These are phyloP conservation scores for Podaxis rugospora DNA, from an alignment of 768 basidiomycete species.

Conservation along the genomic window DNA sequence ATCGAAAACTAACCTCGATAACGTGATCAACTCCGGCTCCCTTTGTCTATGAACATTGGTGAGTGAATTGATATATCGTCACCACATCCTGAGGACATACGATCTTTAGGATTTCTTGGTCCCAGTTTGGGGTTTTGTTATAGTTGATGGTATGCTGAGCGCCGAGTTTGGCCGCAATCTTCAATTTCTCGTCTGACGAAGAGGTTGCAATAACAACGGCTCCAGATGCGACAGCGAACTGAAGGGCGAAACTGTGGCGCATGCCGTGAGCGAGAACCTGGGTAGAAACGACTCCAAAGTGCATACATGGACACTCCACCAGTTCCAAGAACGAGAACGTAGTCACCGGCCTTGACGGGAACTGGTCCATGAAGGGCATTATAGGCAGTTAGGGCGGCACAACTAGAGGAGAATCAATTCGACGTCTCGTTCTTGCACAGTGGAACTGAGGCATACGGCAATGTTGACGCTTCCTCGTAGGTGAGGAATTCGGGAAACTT, in stretches of 20 bases:
- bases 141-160: constrained; percentile 60
- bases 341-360: constrained; percentile 54
- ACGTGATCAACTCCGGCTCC: constrained; percentile 35
- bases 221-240: constrained; percentile 59
- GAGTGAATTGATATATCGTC: not conserved
- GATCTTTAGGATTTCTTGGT: constrained; percentile 41
- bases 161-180: constrained; percentile 47
- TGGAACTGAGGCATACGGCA: constrained; percentile 39
- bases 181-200: constrained; percentile 60
- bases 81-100: constrained; percentile 22
- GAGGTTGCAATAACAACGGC: constrained; percentile 65
- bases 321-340: constrained; percentile 51
- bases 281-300: not conserved
- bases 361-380: constrained; percentile 45
- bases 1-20: constrained; percentile 28
- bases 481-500: constrained; percentile 51
- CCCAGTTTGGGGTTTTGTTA: constrained; percentile 53
- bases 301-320: constrained; percentile 52
- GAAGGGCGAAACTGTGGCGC: constrained; percentile 43
- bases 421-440: not conserved
- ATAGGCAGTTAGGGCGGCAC: constrained; percentile 63
- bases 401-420: constrained; percentile 24
- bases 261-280: constrained; percentile 9
- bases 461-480: constrained; percentile 61
- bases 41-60: constrained; percentile 25